phyloP scores from a whole-genome alignment of 2,329 filamentous ascomycete species.

The Neopestalotiopsis rosae region DNA sequence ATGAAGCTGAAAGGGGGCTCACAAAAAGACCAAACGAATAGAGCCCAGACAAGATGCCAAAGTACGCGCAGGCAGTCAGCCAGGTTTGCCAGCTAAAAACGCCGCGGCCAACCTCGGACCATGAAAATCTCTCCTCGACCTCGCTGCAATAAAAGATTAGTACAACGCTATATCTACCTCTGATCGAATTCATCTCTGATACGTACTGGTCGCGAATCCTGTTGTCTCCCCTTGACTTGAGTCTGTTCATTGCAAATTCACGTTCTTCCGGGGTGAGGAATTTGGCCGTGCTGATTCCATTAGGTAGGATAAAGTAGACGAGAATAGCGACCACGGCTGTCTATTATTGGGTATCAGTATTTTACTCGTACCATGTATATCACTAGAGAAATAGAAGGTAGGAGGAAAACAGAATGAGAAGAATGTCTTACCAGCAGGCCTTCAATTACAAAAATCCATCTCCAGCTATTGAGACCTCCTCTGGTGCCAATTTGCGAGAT shows the following conservation, averaged over 20 bases:
- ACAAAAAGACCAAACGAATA: slow-evolving; percentile 71
- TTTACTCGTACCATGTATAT: no score
- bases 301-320: slow-evolving; percentile 61
- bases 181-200: no score
- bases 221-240: slow-evolving; percentile 37
- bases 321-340: slow-evolving; percentile 58
- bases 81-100: slow-evolving; percentile 65
- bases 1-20: slow-evolving; percentile 29
- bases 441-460: slow-evolving; percentile 69
- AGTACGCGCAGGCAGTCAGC: slow-evolving; percentile 67
- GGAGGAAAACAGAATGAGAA: not conserved
- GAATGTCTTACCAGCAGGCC: slow-evolving; percentile 51
- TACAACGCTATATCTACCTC: no score
- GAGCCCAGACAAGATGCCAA: slow-evolving; percentile 61
- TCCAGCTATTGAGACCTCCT: slow-evolving; percentile 61
- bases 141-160: slow-evolving; percentile 27
- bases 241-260: slow-evolving; percentile 50
- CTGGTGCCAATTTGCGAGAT: slow-evolving; percentile 62
- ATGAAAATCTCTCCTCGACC: slow-evolving; percentile 55
- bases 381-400: no score
- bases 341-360: slow-evolving; percentile 35
- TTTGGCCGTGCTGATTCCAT: slow-evolving; percentile 55
- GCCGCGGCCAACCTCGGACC: slow-evolving; percentile 68
- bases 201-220: slow-evolving; percentile 6
- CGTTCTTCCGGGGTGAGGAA: slow-evolving; percentile 61